A percentile compares a stretch with the other conserved stretches of the same genome.
Evolutionary conservation across 257 asterid species (phyloP).

Genomic region (Nicotiana tabacum): DNA sequence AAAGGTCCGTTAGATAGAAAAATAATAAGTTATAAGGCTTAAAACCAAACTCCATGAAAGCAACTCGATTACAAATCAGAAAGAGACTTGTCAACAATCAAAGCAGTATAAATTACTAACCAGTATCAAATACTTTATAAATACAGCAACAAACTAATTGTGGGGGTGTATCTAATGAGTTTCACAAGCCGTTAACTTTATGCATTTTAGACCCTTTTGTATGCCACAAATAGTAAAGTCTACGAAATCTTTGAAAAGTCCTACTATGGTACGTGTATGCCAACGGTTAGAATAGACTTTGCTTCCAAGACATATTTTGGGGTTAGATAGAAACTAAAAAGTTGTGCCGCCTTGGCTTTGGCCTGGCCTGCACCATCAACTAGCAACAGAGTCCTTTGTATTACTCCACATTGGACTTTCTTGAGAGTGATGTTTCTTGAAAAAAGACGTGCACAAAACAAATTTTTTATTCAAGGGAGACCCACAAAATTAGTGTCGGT

Average conservation of each 20-base stretch:
- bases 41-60: slow-evolving; percentile 47
- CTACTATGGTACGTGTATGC: slow-evolving; percentile 24
- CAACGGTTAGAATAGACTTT: slow-evolving; percentile 55
- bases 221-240: slow-evolving; percentile 20
- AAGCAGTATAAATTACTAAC: background rate
- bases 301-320: slow-evolving; percentile 52
- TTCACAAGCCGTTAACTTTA: background rate
- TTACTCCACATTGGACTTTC: background rate
- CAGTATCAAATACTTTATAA: slow-evolving; percentile 10
- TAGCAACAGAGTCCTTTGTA: background rate
- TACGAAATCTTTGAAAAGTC: slow-evolving; percentile 20
- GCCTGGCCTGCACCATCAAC: background rate
- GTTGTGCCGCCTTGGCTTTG: slow-evolving; percentile 1
- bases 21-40: background rate
- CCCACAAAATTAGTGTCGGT: slow-evolving; percentile 15
- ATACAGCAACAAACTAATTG: slow-evolving; percentile 12
- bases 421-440: slow-evolving; percentile 6
- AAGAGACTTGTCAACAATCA: slow-evolving; percentile 39
- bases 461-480: background rate
- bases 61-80: slow-evolving; percentile 41
- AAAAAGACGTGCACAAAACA: background rate
- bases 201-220: slow-evolving; percentile 6
- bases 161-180: slow-evolving; percentile 10
- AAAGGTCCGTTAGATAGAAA: background rate
- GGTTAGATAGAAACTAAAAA: slow-evolving; percentile 9